Percentiles rank a stretch among this genome's conserved stretches.
These are phyloP conservation scores for Polygonum aviculare DNA, from an alignment of 148 eudicot species.

Conservation along the genomic window DNA sequence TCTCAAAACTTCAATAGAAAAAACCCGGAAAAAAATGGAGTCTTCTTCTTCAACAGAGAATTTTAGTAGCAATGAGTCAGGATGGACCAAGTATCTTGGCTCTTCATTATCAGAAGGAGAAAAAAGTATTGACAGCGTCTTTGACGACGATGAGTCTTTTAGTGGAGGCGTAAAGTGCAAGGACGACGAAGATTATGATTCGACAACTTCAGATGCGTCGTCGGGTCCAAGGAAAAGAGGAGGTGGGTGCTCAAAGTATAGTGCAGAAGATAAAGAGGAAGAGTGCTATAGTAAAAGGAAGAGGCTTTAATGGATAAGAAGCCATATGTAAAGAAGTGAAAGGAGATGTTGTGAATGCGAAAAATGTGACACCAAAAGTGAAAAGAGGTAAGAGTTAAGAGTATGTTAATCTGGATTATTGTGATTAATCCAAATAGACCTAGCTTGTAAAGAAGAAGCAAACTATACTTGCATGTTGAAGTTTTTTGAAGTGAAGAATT, in stretches of 20 bases:
- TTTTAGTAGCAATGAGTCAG: constrained; percentile 68
- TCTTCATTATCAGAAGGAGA: constrained; percentile 20
- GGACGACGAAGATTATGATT: constrained; percentile 40
- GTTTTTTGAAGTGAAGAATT: too few species aligned
- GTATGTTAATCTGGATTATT: too few species aligned
- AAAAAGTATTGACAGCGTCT: constrained; percentile 3
- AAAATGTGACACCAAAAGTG: constrained; percentile 10
- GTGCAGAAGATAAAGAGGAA: neutral
- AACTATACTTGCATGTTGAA: too few species aligned
- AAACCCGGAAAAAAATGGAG: neutral
- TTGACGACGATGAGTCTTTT: constrained; percentile 8
- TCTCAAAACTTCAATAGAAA: neutral
- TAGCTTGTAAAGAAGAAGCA: too few species aligned
- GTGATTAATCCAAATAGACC: too few species aligned
- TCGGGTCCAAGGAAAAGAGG: constrained; percentile 39
- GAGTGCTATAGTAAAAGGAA: neutral
- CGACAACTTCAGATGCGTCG: constrained; percentile 61
- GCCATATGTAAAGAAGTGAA: constrained; percentile 8
- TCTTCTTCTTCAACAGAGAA: constrained; percentile 23
- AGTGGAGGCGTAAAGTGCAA: neutral
- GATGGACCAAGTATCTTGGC: constrained; percentile 75
- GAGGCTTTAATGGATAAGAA: constrained; percentile 12
- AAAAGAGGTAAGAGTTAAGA: constrained; percentile 27
- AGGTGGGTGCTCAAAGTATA: neutral
- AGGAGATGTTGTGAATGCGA: constrained; percentile 9